Evolutionary conservation across 345 rosid species (phyloP).

Genomic region (Rhizophora apiculata): DNA sequence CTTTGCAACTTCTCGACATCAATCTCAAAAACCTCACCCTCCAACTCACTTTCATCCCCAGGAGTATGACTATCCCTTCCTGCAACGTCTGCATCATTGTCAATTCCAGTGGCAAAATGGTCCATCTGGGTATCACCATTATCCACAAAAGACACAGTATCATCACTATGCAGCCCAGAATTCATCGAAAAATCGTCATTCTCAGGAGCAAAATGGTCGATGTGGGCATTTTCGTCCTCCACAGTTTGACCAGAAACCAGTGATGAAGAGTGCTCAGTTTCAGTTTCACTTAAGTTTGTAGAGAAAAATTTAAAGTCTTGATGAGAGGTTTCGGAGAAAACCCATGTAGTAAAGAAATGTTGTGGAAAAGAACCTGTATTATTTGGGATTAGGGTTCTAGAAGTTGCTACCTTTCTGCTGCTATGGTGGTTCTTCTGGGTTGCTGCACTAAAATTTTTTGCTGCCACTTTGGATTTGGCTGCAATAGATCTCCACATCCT

Average conservation of each 20-base stretch:
- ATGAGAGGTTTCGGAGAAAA: conserved; percentile 17
- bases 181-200: conserved; percentile 1
- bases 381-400: conserved; percentile 19
- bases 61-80: background rate
- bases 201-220: background rate
- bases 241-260: conserved; percentile 7
- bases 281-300: conserved; percentile 22
- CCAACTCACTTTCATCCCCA: background rate
- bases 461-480: conserved; percentile 34
- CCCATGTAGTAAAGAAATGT: conserved; percentile 10
- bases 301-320: conserved; percentile 34
- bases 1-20: conserved; percentile 48
- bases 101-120: background rate
- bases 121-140: conserved; percentile 18
- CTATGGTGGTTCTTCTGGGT: conserved; percentile 23
- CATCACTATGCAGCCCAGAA: conserved; percentile 18
- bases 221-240: conserved; percentile 11
- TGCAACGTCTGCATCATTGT: background rate
- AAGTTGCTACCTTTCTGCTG: no score
- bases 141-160: conserved; percentile 15
- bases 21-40: conserved; percentile 34
- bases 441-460: conserved; percentile 22
- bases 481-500: conserved; percentile 57
- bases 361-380: conserved; percentile 16
- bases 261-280: conserved; percentile 17